These are phyloP conservation scores for Phalaenopsis equestris DNA, from an alignment of 106 monocot genomes.

Conservation along the genomic window DNA sequence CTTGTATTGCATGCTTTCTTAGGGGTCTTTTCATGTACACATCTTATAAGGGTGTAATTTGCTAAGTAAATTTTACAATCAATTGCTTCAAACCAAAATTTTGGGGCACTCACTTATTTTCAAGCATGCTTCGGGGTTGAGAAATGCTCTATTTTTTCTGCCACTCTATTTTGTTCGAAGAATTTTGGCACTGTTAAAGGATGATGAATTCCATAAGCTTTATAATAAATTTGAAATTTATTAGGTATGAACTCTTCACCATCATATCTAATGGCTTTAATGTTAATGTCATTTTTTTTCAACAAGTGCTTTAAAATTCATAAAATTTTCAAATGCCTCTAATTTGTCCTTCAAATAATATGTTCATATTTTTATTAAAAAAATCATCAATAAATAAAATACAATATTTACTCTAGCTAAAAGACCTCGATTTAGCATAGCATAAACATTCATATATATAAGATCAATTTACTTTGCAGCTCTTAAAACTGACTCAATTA, in stretches of 20 bases:
- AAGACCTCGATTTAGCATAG: background rate
- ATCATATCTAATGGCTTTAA: background rate
- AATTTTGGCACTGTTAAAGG: no score
- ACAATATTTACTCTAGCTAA: conserved; percentile 6
- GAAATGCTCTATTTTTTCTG: no score
- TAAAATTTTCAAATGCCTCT: background rate
- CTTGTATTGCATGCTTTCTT: no score
- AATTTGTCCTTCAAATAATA: conserved; percentile 7
- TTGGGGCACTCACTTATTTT: no score
- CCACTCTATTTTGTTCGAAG: no score
- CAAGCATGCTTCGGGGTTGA: no score
- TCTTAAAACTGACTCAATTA: background rate
- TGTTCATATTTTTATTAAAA: background rate
- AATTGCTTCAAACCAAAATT: no score
- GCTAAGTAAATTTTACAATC: no score
- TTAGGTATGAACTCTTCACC: background rate
- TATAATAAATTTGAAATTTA: background rate
- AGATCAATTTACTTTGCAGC: conserved; percentile 3
- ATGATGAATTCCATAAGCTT: conserved; percentile 1
- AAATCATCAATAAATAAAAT: conserved; percentile 11
- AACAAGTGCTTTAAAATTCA: background rate
- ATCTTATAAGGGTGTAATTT: no score
- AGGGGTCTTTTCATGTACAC: no score
- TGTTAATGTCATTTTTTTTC: background rate
- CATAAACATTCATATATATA: conserved; percentile 4